Evolutionary conservation across 2,329 filamentous ascomycete species (phyloP).

Genomic region (Penicillium sp.): DNA sequence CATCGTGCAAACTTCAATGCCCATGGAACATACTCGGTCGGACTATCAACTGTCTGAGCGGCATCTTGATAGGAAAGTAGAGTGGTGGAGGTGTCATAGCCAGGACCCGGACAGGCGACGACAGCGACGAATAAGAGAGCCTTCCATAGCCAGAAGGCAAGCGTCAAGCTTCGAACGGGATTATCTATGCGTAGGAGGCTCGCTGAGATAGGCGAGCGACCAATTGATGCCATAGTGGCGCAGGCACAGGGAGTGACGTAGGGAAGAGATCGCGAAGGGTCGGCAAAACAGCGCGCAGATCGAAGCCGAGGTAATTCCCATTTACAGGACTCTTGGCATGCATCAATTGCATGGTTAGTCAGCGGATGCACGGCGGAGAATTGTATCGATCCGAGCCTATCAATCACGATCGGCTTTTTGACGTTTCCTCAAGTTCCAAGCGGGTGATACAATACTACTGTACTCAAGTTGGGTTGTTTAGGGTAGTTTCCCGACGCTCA

Average conservation of each 20-base stretch:
- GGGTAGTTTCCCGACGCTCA: background rate
- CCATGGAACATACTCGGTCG: constrained; percentile 17
- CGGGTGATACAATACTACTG: background rate
- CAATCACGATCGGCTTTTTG: background rate
- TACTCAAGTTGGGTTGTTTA: background rate
- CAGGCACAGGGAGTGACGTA: background rate
- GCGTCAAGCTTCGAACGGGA: constrained; percentile 34
- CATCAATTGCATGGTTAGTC: constrained; percentile 12
- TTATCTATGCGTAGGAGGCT: constrained; percentile 25
- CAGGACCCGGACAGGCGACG: constrained; percentile 51
- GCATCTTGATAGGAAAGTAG: constrained; percentile 40
- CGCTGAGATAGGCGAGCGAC: constrained; percentile 8
- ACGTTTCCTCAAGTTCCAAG: background rate
- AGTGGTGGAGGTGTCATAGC: constrained; percentile 60
- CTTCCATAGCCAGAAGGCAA: constrained; percentile 55
- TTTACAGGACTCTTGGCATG: background rate
- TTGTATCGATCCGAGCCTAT: background rate
- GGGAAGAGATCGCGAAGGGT: background rate
- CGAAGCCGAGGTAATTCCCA: constrained; percentile 1
- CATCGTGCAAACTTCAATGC: constrained; percentile 53
- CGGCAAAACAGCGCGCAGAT: background rate
- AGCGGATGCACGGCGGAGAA: background rate
- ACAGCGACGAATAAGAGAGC: constrained; percentile 48
- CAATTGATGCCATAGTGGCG: constrained; percentile 15
- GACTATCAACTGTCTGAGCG: constrained; percentile 2